A percentile compares a stretch with the other conserved stretches of the same genome.
Conservation (phyloP, 202 grass and related monocot species). For the Hordeum pubiflorum region DNA sequence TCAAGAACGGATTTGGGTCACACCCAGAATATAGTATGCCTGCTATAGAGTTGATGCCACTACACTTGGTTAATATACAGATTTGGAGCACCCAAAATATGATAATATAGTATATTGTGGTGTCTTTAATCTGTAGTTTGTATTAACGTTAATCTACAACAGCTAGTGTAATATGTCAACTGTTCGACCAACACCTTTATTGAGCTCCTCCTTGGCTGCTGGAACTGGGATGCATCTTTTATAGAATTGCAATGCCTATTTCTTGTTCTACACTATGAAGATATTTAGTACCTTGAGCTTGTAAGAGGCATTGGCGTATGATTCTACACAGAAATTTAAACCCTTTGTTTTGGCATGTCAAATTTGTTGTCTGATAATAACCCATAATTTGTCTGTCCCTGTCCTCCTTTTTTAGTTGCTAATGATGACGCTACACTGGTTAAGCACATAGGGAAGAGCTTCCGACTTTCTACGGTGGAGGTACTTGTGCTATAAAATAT, state of each 20-base stretch:
- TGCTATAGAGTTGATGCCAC: background rate
- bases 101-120: background rate
- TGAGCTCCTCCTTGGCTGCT: background rate
- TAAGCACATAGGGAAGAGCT: constrained; percentile 83
- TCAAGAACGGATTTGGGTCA: background rate
- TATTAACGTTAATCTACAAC: background rate
- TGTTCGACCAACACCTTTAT: background rate
- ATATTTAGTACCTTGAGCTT: background rate
- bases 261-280: background rate
- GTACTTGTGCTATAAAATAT: constrained; percentile 31
- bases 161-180: background rate
- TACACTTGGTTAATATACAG: background rate
- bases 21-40: background rate
- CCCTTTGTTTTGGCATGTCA: background rate
- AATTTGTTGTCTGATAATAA: background rate
- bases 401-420: constrained; percentile 38
- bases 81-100: background rate
- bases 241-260: background rate
- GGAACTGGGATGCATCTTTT: constrained; percentile 15
- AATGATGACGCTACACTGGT: constrained; percentile 78
- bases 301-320: background rate
- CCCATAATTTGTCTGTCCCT: background rate
- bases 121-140: background rate
- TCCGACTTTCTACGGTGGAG: constrained; percentile 78
- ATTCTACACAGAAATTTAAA: background rate